A percentile compares a stretch with the other conserved stretches of the same genome.
phyloP scores from a whole-genome alignment of 2,329 filamentous ascomycete genomes.

The Gaeumannomyces sp. region DNA sequence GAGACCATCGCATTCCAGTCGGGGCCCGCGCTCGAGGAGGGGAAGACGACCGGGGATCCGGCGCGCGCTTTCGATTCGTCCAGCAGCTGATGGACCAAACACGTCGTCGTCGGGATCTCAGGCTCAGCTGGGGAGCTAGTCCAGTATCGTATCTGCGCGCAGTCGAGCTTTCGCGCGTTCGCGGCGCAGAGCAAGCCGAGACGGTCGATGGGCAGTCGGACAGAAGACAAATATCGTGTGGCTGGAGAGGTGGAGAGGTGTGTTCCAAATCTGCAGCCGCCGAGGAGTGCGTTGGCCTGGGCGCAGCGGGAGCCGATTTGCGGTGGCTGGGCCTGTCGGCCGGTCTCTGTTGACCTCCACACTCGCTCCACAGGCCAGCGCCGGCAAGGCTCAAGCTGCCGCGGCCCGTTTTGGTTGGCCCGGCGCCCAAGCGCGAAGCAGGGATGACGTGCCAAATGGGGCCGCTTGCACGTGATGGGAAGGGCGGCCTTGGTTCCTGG shows the following conservation, averaged over 20 bases:
- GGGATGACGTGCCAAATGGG: not conserved
- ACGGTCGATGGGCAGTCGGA: not conserved
- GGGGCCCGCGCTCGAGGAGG: slow-evolving; percentile 10
- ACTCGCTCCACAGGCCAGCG: slow-evolving; percentile 17
- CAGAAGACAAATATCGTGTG: not conserved
- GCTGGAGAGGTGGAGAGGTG: slow-evolving; percentile 2
- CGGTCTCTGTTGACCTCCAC: slow-evolving; percentile 10
- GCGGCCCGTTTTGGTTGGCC: slow-evolving; percentile 1
- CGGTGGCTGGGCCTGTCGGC: slow-evolving; percentile 3
- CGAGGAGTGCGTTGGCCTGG: not conserved
- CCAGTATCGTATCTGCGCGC: not conserved
- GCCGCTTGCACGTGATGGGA: not conserved
- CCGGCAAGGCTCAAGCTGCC: slow-evolving; percentile 9
- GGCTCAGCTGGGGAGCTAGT: not conserved
- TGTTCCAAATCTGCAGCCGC: not conserved
- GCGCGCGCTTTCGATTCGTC: not conserved
- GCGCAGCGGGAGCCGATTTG: not conserved
- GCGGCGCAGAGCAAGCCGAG: not conserved
- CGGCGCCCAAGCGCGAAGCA: not conserved
- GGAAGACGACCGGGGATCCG: not conserved
- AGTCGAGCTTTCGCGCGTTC: not conserved
- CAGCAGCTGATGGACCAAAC: not conserved
- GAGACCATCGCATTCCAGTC: slow-evolving; percentile 27
- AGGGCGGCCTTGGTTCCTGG: not conserved
- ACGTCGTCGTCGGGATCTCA: not conserved